Evolutionary conservation across 768 basidiomycete genomes (phyloP).

Genomic region (Russula dissimulans): DNA sequence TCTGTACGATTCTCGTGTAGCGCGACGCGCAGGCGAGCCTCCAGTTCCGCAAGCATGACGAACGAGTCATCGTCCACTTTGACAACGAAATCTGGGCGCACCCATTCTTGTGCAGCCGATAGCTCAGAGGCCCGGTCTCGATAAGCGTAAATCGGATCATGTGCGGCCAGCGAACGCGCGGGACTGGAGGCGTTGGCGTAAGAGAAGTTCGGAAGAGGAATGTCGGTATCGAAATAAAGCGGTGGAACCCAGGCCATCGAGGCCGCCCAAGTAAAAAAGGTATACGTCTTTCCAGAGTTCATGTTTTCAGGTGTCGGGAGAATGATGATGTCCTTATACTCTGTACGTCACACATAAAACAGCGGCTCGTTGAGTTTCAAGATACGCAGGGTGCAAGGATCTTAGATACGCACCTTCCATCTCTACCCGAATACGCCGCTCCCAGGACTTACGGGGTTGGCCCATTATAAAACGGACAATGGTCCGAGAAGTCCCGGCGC

Average conservation of each 20-base stretch:
- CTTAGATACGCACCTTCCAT: constrained; percentile 68
- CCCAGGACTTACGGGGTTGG: constrained; percentile 71
- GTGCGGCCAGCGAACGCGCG: constrained; percentile 56
- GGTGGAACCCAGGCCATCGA: constrained; percentile 87
- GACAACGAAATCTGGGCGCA: constrained; percentile 82
- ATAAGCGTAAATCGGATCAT: constrained; percentile 59
- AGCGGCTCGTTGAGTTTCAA: neutral
- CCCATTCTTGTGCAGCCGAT: constrained; percentile 50
- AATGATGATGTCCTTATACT: constrained; percentile 78
- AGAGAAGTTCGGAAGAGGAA: constrained; percentile 44
- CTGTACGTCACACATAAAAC: constrained; percentile 30
- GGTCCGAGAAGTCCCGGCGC: constrained; percentile 69
- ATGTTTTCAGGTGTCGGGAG: constrained; percentile 87
- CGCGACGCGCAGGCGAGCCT: constrained; percentile 76
- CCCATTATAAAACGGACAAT: constrained; percentile 87
- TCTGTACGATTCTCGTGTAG: constrained; percentile 37
- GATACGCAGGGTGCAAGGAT: neutral
- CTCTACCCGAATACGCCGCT: constrained; percentile 72
- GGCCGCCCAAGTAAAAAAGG: constrained; percentile 90
- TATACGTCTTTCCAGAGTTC: constrained; percentile 89
- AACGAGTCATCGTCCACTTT: constrained; percentile 97
- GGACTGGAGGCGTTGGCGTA: constrained; percentile 52
- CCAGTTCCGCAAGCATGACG: constrained; percentile 89
- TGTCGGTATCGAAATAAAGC: constrained; percentile 42
- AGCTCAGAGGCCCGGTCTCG: constrained; percentile 37